phyloP scores from a whole-genome alignment of 441 rosid genomes.

The Metrosideros polymorpha region DNA sequence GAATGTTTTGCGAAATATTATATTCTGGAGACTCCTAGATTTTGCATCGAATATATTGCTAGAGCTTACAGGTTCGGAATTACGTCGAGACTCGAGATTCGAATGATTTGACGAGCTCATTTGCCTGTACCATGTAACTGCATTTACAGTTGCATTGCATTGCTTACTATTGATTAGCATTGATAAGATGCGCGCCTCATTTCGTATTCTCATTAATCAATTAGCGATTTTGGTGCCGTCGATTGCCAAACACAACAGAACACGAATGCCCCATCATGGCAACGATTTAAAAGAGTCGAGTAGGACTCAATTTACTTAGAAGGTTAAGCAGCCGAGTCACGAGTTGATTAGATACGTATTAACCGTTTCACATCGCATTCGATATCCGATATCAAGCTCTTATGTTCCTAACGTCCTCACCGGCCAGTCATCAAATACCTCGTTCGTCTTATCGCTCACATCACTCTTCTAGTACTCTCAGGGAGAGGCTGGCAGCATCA shows the following conservation, averaged over 20 bases:
- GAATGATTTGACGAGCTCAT: background rate
- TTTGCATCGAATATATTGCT: background rate
- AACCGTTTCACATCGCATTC: background rate
- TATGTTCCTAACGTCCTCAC: background rate
- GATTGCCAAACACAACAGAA: background rate
- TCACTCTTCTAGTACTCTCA: background rate
- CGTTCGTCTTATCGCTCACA: no score
- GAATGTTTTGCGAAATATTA: background rate
- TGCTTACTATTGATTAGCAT: background rate
- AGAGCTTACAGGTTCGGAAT: background rate
- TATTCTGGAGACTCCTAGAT: background rate
- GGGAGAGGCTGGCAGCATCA: background rate
- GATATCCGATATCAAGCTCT: no score
- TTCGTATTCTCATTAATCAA: background rate
- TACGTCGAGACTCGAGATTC: background rate
- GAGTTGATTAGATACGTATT: background rate
- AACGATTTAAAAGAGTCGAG: background rate
- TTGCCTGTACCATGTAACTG: background rate
- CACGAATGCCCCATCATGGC: background rate
- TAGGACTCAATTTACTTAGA: background rate
- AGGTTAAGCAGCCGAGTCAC: background rate
- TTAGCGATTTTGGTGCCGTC: background rate
- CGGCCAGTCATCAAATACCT: background rate
- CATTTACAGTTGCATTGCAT: background rate
- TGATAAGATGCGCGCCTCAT: background rate